phyloP scores from a whole-genome alignment of 1,284 basidiomycete species.

The Hypsizygus ulmarius region DNA sequence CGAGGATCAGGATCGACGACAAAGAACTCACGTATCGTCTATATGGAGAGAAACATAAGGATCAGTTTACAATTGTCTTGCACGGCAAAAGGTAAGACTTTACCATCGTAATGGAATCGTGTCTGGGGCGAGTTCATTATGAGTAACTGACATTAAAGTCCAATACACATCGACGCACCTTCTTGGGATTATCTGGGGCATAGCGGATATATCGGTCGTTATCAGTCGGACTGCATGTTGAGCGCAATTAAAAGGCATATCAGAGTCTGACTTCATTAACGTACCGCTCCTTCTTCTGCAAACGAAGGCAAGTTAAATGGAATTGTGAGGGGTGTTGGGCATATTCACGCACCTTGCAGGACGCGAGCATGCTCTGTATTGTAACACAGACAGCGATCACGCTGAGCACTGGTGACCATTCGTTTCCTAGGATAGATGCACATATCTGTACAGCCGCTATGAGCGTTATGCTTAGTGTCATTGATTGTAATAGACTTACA shows the following conservation, averaged over 20 bases:
- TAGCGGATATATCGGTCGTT: constrained; percentile 76
- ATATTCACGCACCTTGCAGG: constrained; percentile 64
- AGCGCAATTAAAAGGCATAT: neutral
- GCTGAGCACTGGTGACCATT: constrained; percentile 84
- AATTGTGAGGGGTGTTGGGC: constrained; percentile 4
- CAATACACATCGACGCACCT: constrained; percentile 44
- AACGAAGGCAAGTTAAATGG: constrained; percentile 4
- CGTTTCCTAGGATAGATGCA: constrained; percentile 80
- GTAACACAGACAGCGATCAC: constrained; percentile 78
- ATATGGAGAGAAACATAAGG: constrained; percentile 1
- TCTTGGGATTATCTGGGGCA: constrained; percentile 87
- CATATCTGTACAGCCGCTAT: constrained; percentile 55
- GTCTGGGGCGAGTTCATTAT: constrained; percentile 41
- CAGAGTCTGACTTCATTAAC: constrained; percentile 14
- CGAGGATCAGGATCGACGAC: no score
- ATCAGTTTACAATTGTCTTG: neutral
- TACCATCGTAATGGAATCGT: constrained; percentile 77
- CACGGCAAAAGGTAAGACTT: constrained; percentile 8
- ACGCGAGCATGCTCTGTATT: constrained; percentile 84
- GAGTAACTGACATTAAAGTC: neutral
- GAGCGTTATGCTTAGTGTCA: neutral
- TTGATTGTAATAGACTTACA: constrained; percentile 41
- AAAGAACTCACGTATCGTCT: constrained; percentile 38
- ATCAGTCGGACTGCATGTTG: constrained; percentile 57
- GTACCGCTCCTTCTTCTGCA: constrained; percentile 72